Percentiles rank a stretch among this genome's conserved stretches.
phyloP scores from a whole-genome alignment of 129 eudicot genomes.

The Mikania micrantha region DNA sequence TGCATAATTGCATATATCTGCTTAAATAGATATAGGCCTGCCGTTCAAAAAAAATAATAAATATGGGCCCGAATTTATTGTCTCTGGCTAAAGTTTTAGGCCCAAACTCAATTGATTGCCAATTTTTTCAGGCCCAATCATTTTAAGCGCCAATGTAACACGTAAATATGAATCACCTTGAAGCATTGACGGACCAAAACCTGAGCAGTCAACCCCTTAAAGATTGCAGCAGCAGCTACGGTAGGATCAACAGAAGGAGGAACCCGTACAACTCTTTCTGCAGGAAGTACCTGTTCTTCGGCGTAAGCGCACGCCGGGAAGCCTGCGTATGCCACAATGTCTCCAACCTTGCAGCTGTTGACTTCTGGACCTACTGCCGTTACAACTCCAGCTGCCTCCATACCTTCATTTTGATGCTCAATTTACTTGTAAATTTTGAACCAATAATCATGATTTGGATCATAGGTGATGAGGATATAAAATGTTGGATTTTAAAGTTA shows the following conservation, averaged over 20 bases:
- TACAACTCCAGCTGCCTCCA: constrained; percentile 63
- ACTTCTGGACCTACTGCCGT: constrained; percentile 53
- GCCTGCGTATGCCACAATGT: constrained; percentile 20
- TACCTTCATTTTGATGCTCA: neutral
- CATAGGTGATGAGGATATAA: no score
- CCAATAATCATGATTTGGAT: neutral
- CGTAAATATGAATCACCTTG: constrained; percentile 21
- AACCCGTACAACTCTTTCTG: constrained; percentile 41
- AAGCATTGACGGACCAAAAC: constrained; percentile 40
- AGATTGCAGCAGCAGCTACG: constrained; percentile 16
- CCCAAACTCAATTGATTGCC: no score
- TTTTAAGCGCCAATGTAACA: no score
- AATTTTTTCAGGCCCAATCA: no score
- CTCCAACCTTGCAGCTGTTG: constrained; percentile 42
- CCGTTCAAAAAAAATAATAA: no score
- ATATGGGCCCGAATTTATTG: no score
- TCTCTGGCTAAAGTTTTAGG: no score
- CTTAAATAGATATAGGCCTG: no score
- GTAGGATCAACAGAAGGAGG: constrained; percentile 47
- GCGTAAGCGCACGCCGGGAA: constrained; percentile 11
- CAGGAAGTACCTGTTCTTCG: constrained; percentile 64
- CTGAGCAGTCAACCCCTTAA: constrained; percentile 58
- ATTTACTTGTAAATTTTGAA: neutral
- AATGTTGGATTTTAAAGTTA: no score
- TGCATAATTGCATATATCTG: no score